phyloP scores from a whole-genome alignment of 225 moss, liverwort and hornwort species.

The Thuidium tamariscinum region DNA sequence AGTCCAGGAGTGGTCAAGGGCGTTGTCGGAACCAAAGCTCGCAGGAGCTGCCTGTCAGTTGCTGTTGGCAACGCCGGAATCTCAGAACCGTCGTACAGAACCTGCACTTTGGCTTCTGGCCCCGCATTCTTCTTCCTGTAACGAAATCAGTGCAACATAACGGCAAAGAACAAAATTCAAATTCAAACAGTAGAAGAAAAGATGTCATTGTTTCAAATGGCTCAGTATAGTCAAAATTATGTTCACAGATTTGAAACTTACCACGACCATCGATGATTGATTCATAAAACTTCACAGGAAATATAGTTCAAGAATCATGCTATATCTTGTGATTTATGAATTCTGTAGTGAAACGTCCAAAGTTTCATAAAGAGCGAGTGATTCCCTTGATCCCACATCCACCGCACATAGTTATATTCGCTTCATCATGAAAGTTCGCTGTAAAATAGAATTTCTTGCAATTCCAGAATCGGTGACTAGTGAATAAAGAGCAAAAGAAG shows the following conservation, averaged over 20 bases:
- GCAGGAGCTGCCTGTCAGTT: slow-evolving; percentile 19
- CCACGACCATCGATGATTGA: neutral
- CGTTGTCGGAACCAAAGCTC: slow-evolving; percentile 57
- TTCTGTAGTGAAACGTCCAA: neutral
- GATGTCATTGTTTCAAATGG: neutral
- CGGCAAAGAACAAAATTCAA: neutral
- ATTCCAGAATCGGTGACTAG: neutral
- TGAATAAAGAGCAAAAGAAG: neutral
- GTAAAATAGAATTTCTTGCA: neutral
- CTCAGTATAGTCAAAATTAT: neutral
- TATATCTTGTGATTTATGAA: neutral
- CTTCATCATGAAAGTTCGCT: neutral
- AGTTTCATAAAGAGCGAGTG: neutral
- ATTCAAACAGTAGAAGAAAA: neutral
- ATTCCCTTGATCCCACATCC: neutral
- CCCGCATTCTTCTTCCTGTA: slow-evolving; percentile 6
- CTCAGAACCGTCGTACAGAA: slow-evolving; percentile 33
- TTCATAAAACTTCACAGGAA: neutral
- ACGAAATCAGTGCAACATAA: neutral
- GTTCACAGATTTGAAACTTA: neutral
- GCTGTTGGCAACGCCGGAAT: slow-evolving; percentile 38
- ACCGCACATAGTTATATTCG: neutral
- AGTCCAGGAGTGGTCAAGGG: slow-evolving; percentile 50
- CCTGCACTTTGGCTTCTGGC: slow-evolving; percentile 10
- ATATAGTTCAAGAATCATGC: neutral